These are phyloP conservation scores for Chlamydomonas applanata DNA, from an alignment of 139 green algal species.

Conservation along the genomic window DNA sequence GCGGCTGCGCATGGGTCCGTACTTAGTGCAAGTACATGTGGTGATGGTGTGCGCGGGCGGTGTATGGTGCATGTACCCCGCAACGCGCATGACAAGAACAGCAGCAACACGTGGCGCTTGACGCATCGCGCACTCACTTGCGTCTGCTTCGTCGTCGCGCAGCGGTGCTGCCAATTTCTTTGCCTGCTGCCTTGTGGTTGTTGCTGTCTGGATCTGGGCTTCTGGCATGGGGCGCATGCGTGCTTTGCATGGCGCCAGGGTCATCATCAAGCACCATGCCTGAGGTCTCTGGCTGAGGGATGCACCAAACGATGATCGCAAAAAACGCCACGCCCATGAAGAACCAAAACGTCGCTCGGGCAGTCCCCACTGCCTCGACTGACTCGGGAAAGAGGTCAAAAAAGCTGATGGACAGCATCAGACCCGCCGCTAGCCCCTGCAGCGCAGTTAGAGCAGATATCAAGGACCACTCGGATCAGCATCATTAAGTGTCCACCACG, in stretches of 20 bases:
- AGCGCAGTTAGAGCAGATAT: neutral
- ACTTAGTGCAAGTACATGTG: too few species aligned
- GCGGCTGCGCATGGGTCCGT: too few species aligned
- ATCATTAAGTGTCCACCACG: neutral
- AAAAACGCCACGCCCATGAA: slow-evolving; percentile 66
- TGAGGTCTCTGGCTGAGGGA: slow-evolving; percentile 59
- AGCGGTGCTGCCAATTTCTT: too few species aligned
- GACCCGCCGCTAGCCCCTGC: slow-evolving; percentile 67
- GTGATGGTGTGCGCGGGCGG: too few species aligned
- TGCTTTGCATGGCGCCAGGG: neutral
- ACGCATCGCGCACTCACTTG: neutral
- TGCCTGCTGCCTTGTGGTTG: neutral
- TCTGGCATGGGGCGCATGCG: neutral
- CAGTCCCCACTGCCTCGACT: slow-evolving; percentile 58
- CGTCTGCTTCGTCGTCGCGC: too few species aligned
- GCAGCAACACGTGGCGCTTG: too few species aligned
- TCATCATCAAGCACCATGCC: slow-evolving; percentile 27
- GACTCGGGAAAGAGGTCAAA: slow-evolving; percentile 71
- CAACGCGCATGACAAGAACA: too few species aligned
- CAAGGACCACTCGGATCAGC: neutral
- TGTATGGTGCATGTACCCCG: too few species aligned
- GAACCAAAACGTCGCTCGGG: slow-evolving; percentile 50
- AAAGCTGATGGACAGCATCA: slow-evolving; percentile 76
- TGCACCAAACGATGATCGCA: slow-evolving; percentile 55
- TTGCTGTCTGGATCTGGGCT: slow-evolving; percentile 9